Evolutionary conservation across 1,284 basidiomycete genomes (phyloP).

Genomic region (Ceratorhiza oryzae-sativae): DNA sequence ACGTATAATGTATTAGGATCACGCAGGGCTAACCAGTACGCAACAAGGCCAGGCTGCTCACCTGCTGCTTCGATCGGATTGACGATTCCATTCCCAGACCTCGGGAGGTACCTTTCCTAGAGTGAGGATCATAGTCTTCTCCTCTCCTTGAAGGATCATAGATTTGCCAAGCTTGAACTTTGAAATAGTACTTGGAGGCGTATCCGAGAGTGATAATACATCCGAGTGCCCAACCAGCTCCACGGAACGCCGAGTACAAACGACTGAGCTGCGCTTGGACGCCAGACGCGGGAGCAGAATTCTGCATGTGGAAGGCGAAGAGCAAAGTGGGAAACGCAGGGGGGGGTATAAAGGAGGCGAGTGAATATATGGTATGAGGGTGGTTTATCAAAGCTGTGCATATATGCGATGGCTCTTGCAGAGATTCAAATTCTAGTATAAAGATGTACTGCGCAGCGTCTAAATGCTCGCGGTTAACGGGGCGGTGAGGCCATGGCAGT

Average conservation of each 20-base stretch:
- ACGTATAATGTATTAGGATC: background rate
- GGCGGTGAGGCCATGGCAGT: no score
- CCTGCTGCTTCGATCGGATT: constrained; percentile 8
- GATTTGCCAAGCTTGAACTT: background rate
- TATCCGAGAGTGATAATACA: constrained; percentile 29
- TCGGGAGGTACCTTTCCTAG: background rate
- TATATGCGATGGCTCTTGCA: background rate
- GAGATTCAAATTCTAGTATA: background rate
- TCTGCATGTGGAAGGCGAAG: background rate
- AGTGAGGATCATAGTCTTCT: background rate
- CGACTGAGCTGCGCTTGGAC: no score
- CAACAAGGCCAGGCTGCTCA: background rate
- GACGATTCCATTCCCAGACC: constrained; percentile 9
- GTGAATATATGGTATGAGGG: background rate
- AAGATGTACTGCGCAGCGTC: no score
- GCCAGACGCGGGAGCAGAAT: background rate
- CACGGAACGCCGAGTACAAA: background rate
- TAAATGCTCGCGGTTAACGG: no score
- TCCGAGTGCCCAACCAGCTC: background rate
- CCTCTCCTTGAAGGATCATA: constrained; percentile 9
- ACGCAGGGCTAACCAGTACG: background rate
- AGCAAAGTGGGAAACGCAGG: background rate
- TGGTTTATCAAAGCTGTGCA: background rate
- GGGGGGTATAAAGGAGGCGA: background rate
- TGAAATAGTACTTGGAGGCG: constrained; percentile 16